Base-by-base conservation (phyloP, 441 rosid species). In the Heliophila coronopifolia region DNA sequence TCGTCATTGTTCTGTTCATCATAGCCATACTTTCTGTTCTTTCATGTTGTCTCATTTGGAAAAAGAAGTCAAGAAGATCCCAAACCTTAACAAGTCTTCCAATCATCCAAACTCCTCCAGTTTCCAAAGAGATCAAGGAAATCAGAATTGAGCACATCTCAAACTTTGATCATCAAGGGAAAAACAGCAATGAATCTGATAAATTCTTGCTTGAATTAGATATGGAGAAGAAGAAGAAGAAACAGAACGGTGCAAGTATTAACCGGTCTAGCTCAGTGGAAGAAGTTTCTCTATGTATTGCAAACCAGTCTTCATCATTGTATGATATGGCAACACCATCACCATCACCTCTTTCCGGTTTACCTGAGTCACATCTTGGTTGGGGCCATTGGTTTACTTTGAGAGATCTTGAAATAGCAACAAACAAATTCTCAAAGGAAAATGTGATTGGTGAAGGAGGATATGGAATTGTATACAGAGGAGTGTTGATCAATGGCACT, bases 331-430 rank as follows among this genome's bases (percentile, higher is more conserved):
- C 67, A 14, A 54, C 57, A 55, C 66, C 76, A 15, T 64, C 79
- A 25, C 77, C 78, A 39, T 80, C 85, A 7, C 85, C 87, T 47
- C 62, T 80, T 50, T 55, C 74, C 7, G 87, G 83, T 25, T 70
- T 80, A 54, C 83, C 87, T 3, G 85, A 83, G 43, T 80, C 92
- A 1, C 81, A 70, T 17, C 63, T 78, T 26, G 92, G 96, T 16
- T 91, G 96, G 96, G 98, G 98, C 35, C 98, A 91, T 71, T 91
- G 98, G 98, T 91, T 91, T 66, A 91, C 98, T 0, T 51, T 91
- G 47, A 80, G 96, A 68, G 98, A 91, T 70, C 95, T 91, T 41
- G 95, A 91, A 58, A 74, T 76, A 26, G 98, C 98, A 23, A 91
- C 98, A 12, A 84, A 75, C 56, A 53, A 78, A 25, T 87, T 91